Evolutionary conservation across 495 filamentous ascomycete genomes (phyloP).

Genomic region (Glonium stellatum): DNA sequence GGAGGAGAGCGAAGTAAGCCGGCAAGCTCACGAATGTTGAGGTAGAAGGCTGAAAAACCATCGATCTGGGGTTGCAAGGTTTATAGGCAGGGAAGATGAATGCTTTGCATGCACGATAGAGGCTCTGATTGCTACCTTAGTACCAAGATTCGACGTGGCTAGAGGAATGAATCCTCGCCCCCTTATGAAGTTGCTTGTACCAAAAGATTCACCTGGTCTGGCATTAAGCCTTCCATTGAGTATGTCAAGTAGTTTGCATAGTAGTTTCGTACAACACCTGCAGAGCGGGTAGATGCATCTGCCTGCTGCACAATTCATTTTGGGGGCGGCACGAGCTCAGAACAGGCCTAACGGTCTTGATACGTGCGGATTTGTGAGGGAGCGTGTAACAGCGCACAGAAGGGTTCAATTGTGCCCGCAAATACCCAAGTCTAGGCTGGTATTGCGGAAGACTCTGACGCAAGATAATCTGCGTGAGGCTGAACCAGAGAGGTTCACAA

Average conservation of each 20-base stretch:
- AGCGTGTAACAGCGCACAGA: not conserved
- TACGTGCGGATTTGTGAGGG: not conserved
- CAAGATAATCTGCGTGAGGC: not conserved
- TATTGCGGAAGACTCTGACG: not conserved
- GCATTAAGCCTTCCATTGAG: not conserved
- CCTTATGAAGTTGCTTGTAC: not conserved
- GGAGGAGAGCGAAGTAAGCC: not conserved
- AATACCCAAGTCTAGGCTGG: not conserved
- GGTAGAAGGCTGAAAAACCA: conserved; percentile 1
- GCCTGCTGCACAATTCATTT: not conserved
- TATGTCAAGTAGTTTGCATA: conserved; percentile 4
- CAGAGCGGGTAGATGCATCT: not conserved
- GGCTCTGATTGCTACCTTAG: conserved; percentile 5
- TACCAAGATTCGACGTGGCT: not conserved
- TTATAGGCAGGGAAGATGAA: conserved; percentile 5
- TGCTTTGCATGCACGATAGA: not conserved
- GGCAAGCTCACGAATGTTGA: not conserved
- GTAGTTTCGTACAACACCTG: not conserved
- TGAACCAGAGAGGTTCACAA: not conserved
- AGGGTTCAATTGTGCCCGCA: not conserved
- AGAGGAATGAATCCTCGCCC: not conserved
- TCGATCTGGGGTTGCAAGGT: conserved; percentile 11
- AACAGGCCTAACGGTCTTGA: not conserved
- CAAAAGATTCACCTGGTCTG: not conserved
- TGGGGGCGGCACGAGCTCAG: not conserved